Conservation (phyloP, 192 early-diverging fungal genomes). For the Diversispora epigaea region DNA sequence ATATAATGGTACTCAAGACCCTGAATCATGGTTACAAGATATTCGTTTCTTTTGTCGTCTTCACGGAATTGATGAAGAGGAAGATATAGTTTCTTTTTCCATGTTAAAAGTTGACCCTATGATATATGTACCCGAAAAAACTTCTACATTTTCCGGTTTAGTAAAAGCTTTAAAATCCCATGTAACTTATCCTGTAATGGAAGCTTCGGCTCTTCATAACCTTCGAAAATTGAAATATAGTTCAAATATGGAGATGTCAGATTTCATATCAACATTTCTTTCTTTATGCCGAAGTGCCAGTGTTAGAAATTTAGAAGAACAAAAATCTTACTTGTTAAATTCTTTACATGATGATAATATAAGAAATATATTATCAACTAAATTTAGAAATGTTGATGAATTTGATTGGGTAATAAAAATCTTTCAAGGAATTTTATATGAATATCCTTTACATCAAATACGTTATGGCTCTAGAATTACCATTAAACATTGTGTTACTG, state of each 20-base stretch:
- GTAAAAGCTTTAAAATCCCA: conserved; percentile 16
- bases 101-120: conserved; percentile 15
- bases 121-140: conserved; percentile 1
- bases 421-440: conserved; percentile 13
- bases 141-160: conserved; percentile 4
- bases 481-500: conserved; percentile 10
- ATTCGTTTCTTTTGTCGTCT: conserved; percentile 13
- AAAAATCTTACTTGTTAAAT: conserved; percentile 13
- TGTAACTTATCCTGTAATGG: background rate
- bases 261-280: conserved; percentile 16
- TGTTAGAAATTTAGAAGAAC: conserved; percentile 9
- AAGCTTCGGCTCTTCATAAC: background rate
- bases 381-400: conserved; percentile 1
- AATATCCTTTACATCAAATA: conserved; percentile 13
- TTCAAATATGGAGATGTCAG: background rate
- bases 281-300: conserved; percentile 5
- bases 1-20: conserved; percentile 22
- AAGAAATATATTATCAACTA: conserved; percentile 6
- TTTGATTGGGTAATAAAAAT: conserved; percentile 19
- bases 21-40: conserved; percentile 22
- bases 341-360: conserved; percentile 14
- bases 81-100: conserved; percentile 11
- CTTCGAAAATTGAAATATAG: conserved; percentile 13
- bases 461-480: conserved; percentile 12
- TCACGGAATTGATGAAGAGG: conserved; percentile 12